Base-by-base conservation (phyloP, 352 stramenopile genomes). In the Halophytophthora batemanensis region DNA sequence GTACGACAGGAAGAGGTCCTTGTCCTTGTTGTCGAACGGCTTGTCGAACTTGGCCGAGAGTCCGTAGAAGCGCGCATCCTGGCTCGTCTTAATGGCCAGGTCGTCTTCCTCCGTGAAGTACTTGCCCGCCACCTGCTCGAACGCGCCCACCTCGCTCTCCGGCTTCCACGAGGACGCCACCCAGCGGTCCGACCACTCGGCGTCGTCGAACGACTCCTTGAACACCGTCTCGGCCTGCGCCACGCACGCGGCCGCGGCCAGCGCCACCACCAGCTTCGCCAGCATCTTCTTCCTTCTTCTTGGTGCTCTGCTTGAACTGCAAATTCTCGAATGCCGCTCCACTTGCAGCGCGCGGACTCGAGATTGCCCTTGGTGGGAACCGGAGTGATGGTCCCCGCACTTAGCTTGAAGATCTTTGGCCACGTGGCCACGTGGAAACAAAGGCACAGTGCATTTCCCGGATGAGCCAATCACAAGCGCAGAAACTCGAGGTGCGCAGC, bases 1-100 rank as follows among this genome's bases (percentile, higher is more conserved):
- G 72, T 98, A 99, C 82, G 98, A 97, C 52, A 98, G 52, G 61
- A 95, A 93, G 40, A 98, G 58, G 49, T 97, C 79, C 71, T 93
- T 95, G 56, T 67, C 85, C 61, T 85, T 77, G 69, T 98, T 98
- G 66, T 90, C 78, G 42, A 98, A 77, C 23, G 86, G 58, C 64
- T 86, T 86, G 50, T 50, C 69, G 22, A 98, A 79, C 77, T 96
- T 96, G 60, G 96, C 93, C 45, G 91, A 95, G 36, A 99, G 77
- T 34, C 93, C 96, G 78, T 99, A 99, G 77, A 99, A 99, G 51
- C 95, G 88, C 42, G 93, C 95, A 64, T 99, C 94, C 56, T 98
- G 67, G 54, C 72, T 80, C 52, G 77, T 90, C 84, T 99, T 84
- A 61, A 99, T 96, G 46, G 90, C 97, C 71, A 98, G 97, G 74